Evolutionary conservation across 768 basidiomycete genomes (phyloP).

Genomic region (Naganishia onofrii): DNA sequence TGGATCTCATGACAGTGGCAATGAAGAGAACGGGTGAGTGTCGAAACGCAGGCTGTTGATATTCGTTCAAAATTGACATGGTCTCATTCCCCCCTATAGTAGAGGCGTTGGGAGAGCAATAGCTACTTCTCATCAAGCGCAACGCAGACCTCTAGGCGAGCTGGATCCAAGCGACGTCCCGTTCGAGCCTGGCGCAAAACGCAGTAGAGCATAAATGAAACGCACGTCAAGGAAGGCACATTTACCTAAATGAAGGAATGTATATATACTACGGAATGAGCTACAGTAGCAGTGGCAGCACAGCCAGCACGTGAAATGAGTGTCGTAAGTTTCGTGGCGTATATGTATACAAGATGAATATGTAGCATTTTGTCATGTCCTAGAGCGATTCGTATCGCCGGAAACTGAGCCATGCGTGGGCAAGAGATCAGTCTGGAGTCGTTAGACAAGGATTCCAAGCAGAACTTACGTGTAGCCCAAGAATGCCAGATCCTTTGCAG

Average conservation of each 20-base stretch:
- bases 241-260: background rate
- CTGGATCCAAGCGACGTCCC: constrained; percentile 16
- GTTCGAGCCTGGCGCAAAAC: constrained; percentile 19
- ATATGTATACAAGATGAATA: constrained; percentile 10
- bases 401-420: constrained; percentile 38
- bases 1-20: background rate
- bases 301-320: background rate
- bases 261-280: constrained; percentile 10
- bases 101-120: background rate
- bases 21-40: constrained; percentile 5
- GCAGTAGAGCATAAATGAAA: background rate
- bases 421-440: background rate
- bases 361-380: background rate
- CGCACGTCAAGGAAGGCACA: no score
- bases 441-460: background rate
- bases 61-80: background rate
- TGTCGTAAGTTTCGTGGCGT: constrained; percentile 12
- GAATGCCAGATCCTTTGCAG: constrained; percentile 63
- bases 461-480: constrained; percentile 55
- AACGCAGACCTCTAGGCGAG: constrained; percentile 13
- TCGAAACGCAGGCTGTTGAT: background rate
- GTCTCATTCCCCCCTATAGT: background rate
- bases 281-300: constrained; percentile 13
- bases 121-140: background rate
- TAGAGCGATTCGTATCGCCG: constrained; percentile 49